A percentile compares a stretch with the other conserved stretches of the same genome.
Evolutionary conservation across 306 rosid species (phyloP).

Genomic region (Inga laurina): DNA sequence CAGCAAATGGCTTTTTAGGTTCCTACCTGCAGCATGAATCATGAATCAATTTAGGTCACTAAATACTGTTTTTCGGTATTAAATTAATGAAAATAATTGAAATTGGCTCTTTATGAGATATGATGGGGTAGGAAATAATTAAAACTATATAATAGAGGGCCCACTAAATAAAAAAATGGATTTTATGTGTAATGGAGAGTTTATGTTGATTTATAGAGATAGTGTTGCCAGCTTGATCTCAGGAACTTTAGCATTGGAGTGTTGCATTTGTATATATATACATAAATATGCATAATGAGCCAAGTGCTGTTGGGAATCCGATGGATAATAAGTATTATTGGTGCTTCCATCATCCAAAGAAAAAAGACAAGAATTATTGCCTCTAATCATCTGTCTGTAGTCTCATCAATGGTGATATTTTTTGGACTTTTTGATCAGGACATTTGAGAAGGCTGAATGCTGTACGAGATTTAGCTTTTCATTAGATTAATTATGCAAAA

Average conservation of each 20-base stretch:
- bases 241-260: background rate
- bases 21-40: background rate
- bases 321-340: background rate
- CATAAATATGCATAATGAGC: background rate
- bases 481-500: background rate
- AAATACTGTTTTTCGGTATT: background rate
- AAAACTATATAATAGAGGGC: background rate
- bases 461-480: background rate
- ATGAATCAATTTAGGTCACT: background rate
- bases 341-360: conserved; percentile 17
- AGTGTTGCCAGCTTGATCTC: conserved; percentile 21
- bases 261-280: conserved; percentile 10
- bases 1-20: background rate
- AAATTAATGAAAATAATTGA: background rate
- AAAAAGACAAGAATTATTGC: background rate
- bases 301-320: conserved; percentile 16
- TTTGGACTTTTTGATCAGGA: background rate
- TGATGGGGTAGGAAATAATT: background rate
- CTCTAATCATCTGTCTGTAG: background rate
- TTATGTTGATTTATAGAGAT: background rate
- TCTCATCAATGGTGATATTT: background rate
- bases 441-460: conserved; percentile 3
- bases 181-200: background rate
- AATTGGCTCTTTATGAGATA: background rate
- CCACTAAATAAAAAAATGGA: conserved; percentile 4